Conservation (phyloP, 2,329 filamentous ascomycete genomes). For the Beauveria sp. region DNA sequence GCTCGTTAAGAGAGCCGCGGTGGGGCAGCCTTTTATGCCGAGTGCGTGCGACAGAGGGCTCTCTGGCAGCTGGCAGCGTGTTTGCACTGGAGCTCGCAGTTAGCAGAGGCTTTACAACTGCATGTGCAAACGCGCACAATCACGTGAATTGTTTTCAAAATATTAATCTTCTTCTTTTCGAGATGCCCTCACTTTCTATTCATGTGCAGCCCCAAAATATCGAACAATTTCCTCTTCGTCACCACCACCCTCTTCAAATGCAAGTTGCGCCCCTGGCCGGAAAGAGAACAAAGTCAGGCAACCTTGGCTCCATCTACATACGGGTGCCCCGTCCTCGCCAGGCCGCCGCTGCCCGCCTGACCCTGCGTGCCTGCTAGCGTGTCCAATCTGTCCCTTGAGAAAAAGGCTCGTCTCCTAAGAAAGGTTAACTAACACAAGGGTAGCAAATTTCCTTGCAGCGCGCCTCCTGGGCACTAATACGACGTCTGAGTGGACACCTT, state of each 20-base stretch:
- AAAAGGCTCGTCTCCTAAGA: conserved; percentile 7
- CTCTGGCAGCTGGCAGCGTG: neutral
- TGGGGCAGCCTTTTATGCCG: neutral
- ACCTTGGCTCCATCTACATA: conserved; percentile 8
- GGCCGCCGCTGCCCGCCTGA: neutral
- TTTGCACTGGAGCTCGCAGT: neutral
- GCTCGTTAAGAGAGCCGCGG: neutral
- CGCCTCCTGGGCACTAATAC: conserved; percentile 3
- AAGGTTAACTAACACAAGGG: neutral
- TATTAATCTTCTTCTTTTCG: neutral
- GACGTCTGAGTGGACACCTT: conserved; percentile 10
- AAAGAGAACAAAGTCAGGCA: conserved; percentile 8
- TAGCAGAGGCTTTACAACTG: neutral
- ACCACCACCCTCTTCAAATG: neutral
- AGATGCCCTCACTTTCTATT: neutral
- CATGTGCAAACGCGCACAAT: neutral
- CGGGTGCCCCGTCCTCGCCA: conserved; percentile 2
- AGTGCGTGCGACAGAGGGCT: neutral
- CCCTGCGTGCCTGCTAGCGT: neutral
- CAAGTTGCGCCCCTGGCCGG: conserved; percentile 3
- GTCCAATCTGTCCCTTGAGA: neutral
- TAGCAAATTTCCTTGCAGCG: conserved; percentile 9
- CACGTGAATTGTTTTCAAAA: neutral
- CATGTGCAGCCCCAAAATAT: neutral
- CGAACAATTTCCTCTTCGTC: neutral